phyloP scores from a whole-genome alignment of 345 rosid genomes.

The Excoecaria cochinchinensis region DNA sequence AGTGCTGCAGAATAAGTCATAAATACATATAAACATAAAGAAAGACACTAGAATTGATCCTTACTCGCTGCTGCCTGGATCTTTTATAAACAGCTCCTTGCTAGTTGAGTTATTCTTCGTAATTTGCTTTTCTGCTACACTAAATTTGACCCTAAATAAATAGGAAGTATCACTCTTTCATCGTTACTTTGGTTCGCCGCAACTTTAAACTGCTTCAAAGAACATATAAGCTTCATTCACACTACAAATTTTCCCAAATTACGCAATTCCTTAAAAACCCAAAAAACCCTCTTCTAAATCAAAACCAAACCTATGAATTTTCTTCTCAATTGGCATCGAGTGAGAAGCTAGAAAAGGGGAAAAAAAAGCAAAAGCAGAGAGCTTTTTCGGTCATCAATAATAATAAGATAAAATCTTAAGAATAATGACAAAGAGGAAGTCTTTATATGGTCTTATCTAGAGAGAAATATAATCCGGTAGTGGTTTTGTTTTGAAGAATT shows the following conservation, averaged over 20 bases:
- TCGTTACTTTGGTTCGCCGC: conserved; percentile 5
- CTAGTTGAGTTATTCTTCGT: conserved; percentile 17
- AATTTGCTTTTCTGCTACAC: background rate
- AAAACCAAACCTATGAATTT: background rate
- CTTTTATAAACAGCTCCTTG: conserved; percentile 26
- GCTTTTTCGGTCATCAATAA: too few species aligned
- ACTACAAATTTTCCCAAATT: background rate
- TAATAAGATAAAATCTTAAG: background rate
- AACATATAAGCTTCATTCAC: background rate
- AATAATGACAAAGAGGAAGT: background rate
- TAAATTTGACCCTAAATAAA: conserved; percentile 1
- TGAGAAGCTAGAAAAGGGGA: background rate
- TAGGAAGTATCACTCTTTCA: background rate
- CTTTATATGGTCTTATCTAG: background rate
- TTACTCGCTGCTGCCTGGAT: conserved; percentile 41
- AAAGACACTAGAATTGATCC: conserved; percentile 25
- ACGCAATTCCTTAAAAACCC: background rate
- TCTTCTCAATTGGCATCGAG: background rate
- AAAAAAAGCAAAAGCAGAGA: background rate
- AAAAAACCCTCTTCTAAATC: background rate
- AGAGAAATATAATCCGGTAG: background rate
- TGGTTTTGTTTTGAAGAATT: too few species aligned
- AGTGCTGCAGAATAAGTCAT: background rate
- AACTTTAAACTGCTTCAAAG: conserved; percentile 1
- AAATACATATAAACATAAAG: background rate